Conservation (phyloP, 805 yeast genomes). For the Cyberlindnera bimundalis region DNA sequence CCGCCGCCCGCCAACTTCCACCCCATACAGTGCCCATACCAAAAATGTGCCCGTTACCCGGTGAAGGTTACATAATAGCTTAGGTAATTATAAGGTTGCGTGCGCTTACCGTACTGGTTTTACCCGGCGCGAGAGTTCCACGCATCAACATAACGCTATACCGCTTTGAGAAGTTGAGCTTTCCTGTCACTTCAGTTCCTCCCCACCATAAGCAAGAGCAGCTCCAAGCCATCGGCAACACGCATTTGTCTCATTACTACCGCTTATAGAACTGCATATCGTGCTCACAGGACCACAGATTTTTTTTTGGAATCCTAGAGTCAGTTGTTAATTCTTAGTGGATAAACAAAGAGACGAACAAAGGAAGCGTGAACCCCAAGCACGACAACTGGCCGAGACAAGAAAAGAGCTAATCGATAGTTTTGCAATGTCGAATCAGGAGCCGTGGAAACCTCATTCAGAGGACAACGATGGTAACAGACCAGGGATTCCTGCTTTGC, state of each 20-base stretch:
- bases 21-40: too few species aligned
- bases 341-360: background rate
- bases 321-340: background rate
- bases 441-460: constrained; percentile 26
- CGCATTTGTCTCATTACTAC: too few species aligned
- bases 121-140: background rate
- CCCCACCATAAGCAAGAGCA: background rate
- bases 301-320: too few species aligned
- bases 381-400: too few species aligned
- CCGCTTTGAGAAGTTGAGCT: background rate
- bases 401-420: background rate
- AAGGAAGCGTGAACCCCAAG: too few species aligned
- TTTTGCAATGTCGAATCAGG: constrained; percentile 21
- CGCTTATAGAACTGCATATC: too few species aligned
- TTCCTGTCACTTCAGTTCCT: background rate
- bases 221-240: background rate
- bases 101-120: background rate
- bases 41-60: background rate
- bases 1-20: too few species aligned
- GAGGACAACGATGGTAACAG: constrained; percentile 25
- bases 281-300: background rate
- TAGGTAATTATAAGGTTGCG: too few species aligned
- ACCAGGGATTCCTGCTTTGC: constrained; percentile 28
- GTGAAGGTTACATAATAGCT: background rate
- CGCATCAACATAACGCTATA: background rate